These are phyloP conservation scores for Didymosphaeria variabile DNA, from an alignment of 2,329 filamentous ascomycete species.

Conservation along the genomic window DNA sequence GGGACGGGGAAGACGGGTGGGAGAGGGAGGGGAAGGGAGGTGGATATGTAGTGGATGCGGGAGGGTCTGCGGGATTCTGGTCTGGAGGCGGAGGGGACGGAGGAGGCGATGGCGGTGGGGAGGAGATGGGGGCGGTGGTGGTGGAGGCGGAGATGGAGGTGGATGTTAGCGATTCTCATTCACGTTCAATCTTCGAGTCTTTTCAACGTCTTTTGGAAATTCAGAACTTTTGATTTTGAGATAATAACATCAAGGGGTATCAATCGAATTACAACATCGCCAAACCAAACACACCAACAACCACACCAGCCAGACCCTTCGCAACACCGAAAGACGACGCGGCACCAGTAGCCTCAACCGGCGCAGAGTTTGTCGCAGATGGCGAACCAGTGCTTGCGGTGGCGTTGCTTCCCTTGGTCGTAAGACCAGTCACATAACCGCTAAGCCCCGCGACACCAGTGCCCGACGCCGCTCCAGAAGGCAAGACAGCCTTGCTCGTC, in stretches of 20 bases:
- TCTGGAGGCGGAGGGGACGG: neutral
- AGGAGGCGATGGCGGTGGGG: neutral
- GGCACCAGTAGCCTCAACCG: constrained; percentile 25
- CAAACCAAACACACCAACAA: constrained; percentile 27
- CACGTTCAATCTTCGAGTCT: neutral
- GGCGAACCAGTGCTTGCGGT: constrained; percentile 20
- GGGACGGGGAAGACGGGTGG: neutral
- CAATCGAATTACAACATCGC: constrained; percentile 26
- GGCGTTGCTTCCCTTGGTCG: constrained; percentile 18
- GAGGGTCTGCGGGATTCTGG: neutral
- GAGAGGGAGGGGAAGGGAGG: neutral
- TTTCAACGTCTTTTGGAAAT: neutral
- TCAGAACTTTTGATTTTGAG: neutral
- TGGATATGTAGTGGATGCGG: neutral
- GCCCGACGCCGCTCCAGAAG: constrained; percentile 2
- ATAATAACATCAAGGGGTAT: neutral
- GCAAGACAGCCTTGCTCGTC: constrained; percentile 9
- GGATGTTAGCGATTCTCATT: neutral
- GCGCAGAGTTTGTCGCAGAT: constrained; percentile 4
- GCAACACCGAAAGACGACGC: constrained; percentile 18
- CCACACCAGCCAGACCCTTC: constrained; percentile 20
- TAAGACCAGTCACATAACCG: neutral
- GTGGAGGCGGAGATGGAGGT: constrained; percentile 11
- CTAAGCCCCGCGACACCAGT: constrained; percentile 4
- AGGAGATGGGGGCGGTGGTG: constrained; percentile 10